Evolutionary conservation across 441 rosid species (phyloP).

Genomic region (Macaranga tanarius): DNA sequence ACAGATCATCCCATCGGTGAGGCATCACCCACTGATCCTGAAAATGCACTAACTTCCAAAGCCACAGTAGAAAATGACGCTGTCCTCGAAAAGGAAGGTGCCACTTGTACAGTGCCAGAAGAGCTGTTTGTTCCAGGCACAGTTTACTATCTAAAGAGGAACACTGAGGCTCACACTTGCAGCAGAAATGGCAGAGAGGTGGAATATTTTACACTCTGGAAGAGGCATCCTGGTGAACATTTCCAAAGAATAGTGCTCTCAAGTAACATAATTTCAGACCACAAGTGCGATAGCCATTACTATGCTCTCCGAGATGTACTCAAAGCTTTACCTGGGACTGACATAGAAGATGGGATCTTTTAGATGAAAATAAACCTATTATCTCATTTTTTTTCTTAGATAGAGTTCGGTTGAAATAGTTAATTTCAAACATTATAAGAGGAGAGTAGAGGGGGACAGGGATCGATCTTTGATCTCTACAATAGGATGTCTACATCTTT

Average conservation of each 20-base stretch:
- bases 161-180: constrained; percentile 28
- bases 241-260: constrained; percentile 83
- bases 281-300: constrained; percentile 87
- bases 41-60: constrained; percentile 24
- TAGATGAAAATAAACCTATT: neutral
- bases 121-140: constrained; percentile 82
- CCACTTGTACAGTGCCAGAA: constrained; percentile 33
- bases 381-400: no score
- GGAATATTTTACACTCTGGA: constrained; percentile 69
- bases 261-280: constrained; percentile 77
- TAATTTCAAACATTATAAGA: no score
- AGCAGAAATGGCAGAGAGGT: constrained; percentile 29
- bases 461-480: no score
- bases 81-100: constrained; percentile 24
- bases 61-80: constrained; percentile 22
- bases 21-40: constrained; percentile 23
- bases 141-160: constrained; percentile 71
- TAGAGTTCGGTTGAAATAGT: no score
- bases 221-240: constrained; percentile 79
- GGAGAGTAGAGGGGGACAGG: no score
- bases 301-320: constrained; percentile 82
- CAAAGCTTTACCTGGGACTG: constrained; percentile 62
- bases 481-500: no score
- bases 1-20: constrained; percentile 34
- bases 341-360: constrained; percentile 31